Base-by-base conservation (phyloP, 2,329 filamentous ascomycete genomes). In the Fusarium drepaniforme region DNA sequence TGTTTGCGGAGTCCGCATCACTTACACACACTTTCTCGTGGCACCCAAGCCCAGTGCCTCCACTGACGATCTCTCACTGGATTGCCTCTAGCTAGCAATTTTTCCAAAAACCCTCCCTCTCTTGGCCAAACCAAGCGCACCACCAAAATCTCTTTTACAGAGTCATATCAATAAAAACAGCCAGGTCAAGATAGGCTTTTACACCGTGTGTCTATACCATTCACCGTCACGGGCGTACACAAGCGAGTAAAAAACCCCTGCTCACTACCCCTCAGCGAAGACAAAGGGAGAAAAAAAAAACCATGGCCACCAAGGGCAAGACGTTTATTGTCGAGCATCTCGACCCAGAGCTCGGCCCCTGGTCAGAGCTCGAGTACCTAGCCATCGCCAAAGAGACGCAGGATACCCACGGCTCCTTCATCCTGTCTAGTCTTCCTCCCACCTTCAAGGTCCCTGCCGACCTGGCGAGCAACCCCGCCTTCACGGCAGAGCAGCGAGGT, bases 291-390 rank as follows among this genome's bases (percentile, higher is more conserved):
- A 76, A 65, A 75, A 72, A 76, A 67, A 58, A 58, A 42, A 64
- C 61, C 62, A 88, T 88, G 85, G 78, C 84, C 23, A 72, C 81
- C 49, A 75, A 73, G 21, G 82, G 83, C 75, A 94, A 95, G 84
- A 96, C 92, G 51, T 98, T 97, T 85, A 94, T 98, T 80, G 96
- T 98, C 78, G 96, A 98, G 87, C 96, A 99, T 84, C 92, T 99
- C 75, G 97, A 99, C 85, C 93, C 94, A 46, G 97, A 99, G 84
- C 89, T 99, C 35, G 97, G 97, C 38, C 90, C 91, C 46, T 99
- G 97, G 97, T 98, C 97, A 28, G 92, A 94, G 74, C 90, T 98
- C 64, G 97, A 99, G 86, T 99, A 99, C 86, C 87, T 91, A 66
- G 90, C 93, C 80, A 98, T 99, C 82, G 95, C 95, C 62, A 87